Evolutionary conservation across 306 rosid species (phyloP), one percentile per base, ranked within the genome.

Genomic region (Castanospermum australe): DNA sequence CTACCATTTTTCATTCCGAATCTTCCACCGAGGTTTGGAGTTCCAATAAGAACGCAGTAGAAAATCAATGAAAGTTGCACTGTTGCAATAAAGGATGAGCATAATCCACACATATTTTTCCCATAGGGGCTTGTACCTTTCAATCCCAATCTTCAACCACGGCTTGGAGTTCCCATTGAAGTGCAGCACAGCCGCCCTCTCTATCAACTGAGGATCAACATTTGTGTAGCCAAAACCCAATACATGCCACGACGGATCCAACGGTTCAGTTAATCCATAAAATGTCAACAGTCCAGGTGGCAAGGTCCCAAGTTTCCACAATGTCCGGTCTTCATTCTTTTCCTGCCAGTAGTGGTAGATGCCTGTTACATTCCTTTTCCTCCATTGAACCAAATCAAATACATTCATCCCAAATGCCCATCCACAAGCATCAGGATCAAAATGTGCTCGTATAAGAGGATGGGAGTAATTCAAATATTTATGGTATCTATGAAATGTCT

Each of bases 321-420:
- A 82, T 12, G 98, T 91, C 56, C 98, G 79, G 69, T 93, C 98
- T 0, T 87, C 88, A 14, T 93, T 93, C 83, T 82, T 89, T 75
- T 93, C 97, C 82, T 93, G 98, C 98, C 98, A 91, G 76, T 91
- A 89, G 83, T 93, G 98, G 84, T 93, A 93, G 75, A 91, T 93
- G 60, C 98, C 97, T 3, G 98, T 93, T 22, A 93, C 98, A 76
- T 93, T 93, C 83, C 88, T 89, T 64, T 86, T 88, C 87, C 98
- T 91, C 98, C 98, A 93, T 84, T 91, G 84, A 73, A 91, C 97
- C 87, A 93, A 85, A 86, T 93, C 98, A 75, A 93, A 93, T 24
- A 93, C 83, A 77, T 93, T 93, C 98, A 93, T 93, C 73, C 97
- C 97, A 76, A 90, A 93, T 20, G 97, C 97, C 97, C 97, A 93